These are phyloP conservation scores for Nicotiana obtusifolia DNA, from an alignment of 257 asterid species.

Conservation along the genomic window DNA sequence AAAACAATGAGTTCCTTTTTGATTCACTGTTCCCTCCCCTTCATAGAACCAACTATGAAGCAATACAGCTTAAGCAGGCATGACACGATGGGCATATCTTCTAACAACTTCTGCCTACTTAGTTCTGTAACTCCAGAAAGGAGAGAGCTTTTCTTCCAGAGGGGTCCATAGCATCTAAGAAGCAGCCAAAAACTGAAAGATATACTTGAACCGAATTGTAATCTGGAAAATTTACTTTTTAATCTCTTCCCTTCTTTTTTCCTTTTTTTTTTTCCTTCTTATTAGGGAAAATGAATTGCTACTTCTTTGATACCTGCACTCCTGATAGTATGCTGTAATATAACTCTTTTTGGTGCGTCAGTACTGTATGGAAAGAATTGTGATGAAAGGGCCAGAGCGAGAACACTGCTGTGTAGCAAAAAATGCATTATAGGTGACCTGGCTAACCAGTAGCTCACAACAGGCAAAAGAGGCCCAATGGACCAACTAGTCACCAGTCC, in stretches of 20 bases:
- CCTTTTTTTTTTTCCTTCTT: background rate
- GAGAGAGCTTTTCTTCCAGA: background rate
- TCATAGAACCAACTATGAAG: background rate
- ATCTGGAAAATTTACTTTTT: background rate
- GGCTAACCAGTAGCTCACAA: conserved; percentile 74
- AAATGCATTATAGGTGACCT: conserved; percentile 50
- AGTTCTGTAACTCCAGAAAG: background rate
- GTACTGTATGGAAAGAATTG: conserved; percentile 94
- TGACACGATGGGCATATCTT: background rate
- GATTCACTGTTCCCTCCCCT: background rate
- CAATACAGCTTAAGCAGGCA: background rate
- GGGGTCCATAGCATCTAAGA: background rate
- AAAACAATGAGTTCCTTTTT: background rate
- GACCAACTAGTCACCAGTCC: conserved; percentile 94
- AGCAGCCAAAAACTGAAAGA: conserved; percentile 5
- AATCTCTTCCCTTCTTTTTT: background rate
- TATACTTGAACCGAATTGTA: background rate
- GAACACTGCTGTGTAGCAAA: conserved; percentile 63
- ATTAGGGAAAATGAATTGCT: background rate
- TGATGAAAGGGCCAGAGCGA: conserved; percentile 78
- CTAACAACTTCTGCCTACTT: background rate
- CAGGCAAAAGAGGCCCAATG: conserved; percentile 82
- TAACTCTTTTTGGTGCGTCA: conserved; percentile 90
- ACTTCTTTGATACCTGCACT: conserved; percentile 51
- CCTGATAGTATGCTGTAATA: conserved; percentile 76